These are phyloP conservation scores for Ophiostoma sp. DNA, from an alignment of 2,329 filamentous ascomycete species.

Conservation along the genomic window DNA sequence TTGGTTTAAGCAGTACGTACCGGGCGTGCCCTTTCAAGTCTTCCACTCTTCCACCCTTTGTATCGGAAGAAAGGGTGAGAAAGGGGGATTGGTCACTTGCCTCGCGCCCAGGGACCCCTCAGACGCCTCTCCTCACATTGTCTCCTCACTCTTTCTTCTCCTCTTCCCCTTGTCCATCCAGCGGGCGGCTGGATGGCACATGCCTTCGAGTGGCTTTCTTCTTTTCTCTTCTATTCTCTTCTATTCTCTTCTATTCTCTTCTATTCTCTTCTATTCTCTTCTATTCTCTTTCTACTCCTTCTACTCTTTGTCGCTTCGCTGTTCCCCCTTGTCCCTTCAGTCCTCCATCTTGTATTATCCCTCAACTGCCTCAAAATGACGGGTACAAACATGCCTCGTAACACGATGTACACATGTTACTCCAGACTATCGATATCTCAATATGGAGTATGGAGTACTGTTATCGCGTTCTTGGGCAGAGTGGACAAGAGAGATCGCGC, in stretches of 20 bases:
- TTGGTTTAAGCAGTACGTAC: too few relatives aligned
- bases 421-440: background rate
- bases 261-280: too few relatives aligned
- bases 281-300: too few relatives aligned
- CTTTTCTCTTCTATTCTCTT: background rate
- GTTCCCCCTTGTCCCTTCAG: background rate
- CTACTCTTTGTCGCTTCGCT: background rate
- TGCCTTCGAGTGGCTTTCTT: background rate
- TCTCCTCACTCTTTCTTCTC: background rate
- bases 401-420: background rate
- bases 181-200: background rate
- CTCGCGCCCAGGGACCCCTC: background rate
- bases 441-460: background rate
- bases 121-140: background rate
- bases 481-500: background rate
- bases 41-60: background rate
- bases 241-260: background rate
- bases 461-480: conserved; percentile 1
- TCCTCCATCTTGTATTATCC: background rate
- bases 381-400: background rate
- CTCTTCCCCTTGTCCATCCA: background rate
- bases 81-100: background rate
- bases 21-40: background rate
- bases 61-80: background rate
- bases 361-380: background rate